Percentiles rank a stretch among this genome's conserved stretches.
Evolutionary conservation across 1,284 basidiomycete species (phyloP).

Genomic region (Pyrrhoderma noxium): DNA sequence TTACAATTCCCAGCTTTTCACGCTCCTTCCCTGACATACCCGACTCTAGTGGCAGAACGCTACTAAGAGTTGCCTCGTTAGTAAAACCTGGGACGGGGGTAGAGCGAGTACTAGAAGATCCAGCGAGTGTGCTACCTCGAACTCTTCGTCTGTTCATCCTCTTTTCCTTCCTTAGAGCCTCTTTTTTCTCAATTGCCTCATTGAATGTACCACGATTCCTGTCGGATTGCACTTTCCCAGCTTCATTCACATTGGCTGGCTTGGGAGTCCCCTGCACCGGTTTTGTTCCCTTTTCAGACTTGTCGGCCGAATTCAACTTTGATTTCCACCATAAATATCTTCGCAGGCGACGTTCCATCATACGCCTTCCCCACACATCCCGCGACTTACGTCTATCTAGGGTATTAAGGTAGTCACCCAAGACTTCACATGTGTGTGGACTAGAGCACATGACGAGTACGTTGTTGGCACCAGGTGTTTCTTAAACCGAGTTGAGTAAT

Average conservation of each 20-base stretch:
- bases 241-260: conserved; percentile 14
- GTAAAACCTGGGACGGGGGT: not conserved
- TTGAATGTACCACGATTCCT: conserved; percentile 31
- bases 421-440: conserved; percentile 62
- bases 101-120: conserved; percentile 15
- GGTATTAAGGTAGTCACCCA: conserved; percentile 72
- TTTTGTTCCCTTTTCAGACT: conserved; percentile 26
- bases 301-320: conserved; percentile 39
- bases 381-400: conserved; percentile 53
- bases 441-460: conserved; percentile 89
- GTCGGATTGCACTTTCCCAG: conserved; percentile 13
- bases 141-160: conserved; percentile 50
- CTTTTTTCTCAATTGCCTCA: conserved; percentile 72
- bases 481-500: conserved; percentile 26
- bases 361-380: conserved; percentile 54
- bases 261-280: conserved; percentile 19
- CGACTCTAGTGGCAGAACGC: not conserved
- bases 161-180: conserved; percentile 49
- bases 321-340: conserved; percentile 82
- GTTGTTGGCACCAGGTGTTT: conserved; percentile 61
- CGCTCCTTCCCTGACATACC: conserved; percentile 19
- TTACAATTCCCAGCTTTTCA: conserved; percentile 25
- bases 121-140: conserved; percentile 39
- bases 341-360: conserved; percentile 75
- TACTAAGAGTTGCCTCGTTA: conserved; percentile 15